A percentile compares a stretch with the other conserved stretches of the same genome.
Evolutionary conservation across 352 stramenopile species (phyloP).

Genomic region (Blastocystis sp.): DNA sequence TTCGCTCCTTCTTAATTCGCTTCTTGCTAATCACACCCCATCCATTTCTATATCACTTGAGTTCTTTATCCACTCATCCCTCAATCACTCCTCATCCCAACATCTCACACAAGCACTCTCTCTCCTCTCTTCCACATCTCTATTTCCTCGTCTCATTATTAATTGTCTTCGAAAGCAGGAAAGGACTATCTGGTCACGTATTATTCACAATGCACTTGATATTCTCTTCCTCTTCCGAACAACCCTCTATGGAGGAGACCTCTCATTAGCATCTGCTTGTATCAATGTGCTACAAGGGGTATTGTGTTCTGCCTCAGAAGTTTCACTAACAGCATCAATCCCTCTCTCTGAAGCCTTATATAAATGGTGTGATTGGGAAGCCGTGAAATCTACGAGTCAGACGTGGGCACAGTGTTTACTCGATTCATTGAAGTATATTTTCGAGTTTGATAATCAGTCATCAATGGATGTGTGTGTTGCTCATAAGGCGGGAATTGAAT

Average conservation of each 20-base stretch:
- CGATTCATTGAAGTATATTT: not conserved
- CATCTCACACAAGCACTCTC: not conserved
- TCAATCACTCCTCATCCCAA: not conserved
- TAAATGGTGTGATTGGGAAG: not conserved
- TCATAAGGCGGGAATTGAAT: constrained; percentile 29
- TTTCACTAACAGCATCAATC: not conserved
- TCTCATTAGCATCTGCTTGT: not conserved
- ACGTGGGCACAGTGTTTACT: not conserved
- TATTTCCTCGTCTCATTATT: constrained; percentile 18
- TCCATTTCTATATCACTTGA: not conserved
- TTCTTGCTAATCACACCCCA: not conserved
- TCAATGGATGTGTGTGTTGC: not conserved
- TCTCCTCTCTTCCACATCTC: not conserved
- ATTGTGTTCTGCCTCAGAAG: constrained; percentile 10
- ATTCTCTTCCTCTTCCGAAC: constrained; percentile 46
- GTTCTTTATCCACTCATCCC: constrained; percentile 5
- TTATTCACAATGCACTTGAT: not conserved
- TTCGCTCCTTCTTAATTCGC: not conserved
- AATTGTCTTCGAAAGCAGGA: constrained; percentile 57
- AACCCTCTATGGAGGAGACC: not conserved
- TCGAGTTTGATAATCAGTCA: not conserved
- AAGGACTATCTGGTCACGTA: not conserved
- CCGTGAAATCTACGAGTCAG: no score
- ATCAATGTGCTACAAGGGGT: constrained; percentile 34
- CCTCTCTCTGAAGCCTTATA: not conserved